Conservation (phyloP, 148 eudicot genomes). For the Rhododendron mucronatum region DNA sequence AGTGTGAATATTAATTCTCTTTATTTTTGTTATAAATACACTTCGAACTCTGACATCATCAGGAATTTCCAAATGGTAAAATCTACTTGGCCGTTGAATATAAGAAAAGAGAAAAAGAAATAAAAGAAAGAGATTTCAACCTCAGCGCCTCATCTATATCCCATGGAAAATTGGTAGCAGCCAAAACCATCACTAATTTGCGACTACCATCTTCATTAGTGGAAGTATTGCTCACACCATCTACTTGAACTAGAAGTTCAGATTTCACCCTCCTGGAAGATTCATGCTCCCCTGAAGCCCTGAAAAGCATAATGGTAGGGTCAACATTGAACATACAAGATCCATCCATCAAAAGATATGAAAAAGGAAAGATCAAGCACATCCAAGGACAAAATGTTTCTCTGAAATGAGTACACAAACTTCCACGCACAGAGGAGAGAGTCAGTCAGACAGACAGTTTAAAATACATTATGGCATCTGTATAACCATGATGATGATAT, state of each 20-base stretch:
- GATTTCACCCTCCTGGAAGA: constrained; percentile 98
- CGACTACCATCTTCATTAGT: constrained; percentile 89
- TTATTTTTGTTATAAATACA: too few relatives aligned
- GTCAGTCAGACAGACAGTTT: background rate
- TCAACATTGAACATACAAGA: background rate
- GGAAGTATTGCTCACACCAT: constrained; percentile 76
- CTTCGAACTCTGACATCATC: background rate
- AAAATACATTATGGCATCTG: background rate
- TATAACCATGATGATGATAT: background rate
- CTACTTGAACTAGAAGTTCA: constrained; percentile 97
- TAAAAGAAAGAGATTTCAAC: constrained; percentile 26
- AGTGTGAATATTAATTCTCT: too few relatives aligned
- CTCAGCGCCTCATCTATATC: constrained; percentile 98
- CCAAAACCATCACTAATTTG: constrained; percentile 97
- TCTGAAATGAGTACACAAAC: background rate
- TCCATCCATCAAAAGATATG: background rate
- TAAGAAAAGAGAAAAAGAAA: background rate
- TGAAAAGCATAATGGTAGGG: constrained; percentile 21
- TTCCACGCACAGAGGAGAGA: background rate
- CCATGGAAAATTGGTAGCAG: constrained; percentile 99
- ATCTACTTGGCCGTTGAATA: background rate
- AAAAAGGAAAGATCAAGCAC: constrained; percentile 7
- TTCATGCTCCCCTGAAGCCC: constrained; percentile 99
- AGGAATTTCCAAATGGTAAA: background rate
- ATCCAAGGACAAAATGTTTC: background rate